A percentile compares a stretch with the other conserved stretches of the same genome.
Conservation (phyloP, 1,139 yeast species). For the Hanseniaspora sp. region DNA sequence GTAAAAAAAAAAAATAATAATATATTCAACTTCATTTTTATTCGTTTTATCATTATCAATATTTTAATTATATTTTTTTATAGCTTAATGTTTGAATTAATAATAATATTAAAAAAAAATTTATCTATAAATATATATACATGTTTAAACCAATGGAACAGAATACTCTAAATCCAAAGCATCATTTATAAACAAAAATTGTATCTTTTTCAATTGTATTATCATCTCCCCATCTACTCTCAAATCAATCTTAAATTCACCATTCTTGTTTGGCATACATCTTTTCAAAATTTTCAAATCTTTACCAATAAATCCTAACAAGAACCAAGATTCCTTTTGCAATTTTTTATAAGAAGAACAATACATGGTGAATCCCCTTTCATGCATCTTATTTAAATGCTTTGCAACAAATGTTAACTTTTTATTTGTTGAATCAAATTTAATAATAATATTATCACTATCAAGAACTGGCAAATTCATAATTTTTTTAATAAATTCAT, state of each 20-base stretch:
- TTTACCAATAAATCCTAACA: slow-evolving; percentile 44
- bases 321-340: slow-evolving; percentile 92
- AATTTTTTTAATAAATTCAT: slow-evolving; percentile 37
- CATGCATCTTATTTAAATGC: slow-evolving; percentile 47
- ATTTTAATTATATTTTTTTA: no score
- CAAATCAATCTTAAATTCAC: slow-evolving; percentile 40
- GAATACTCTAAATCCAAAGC: slow-evolving; percentile 46
- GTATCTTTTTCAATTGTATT: slow-evolving; percentile 31
- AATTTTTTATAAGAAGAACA: slow-evolving; percentile 78
- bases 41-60: no score
- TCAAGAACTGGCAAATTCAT: slow-evolving; percentile 38
- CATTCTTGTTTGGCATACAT: slow-evolving; percentile 46
- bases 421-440: slow-evolving; percentile 30
- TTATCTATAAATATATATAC: neutral
- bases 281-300: slow-evolving; percentile 55
- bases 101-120: neutral
- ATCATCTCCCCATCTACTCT: slow-evolving; percentile 40
- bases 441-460: slow-evolving; percentile 22
- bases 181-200: slow-evolving; percentile 50
- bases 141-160: slow-evolving; percentile 16
- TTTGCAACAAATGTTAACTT: slow-evolving; percentile 37
- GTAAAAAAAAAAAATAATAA: no score
- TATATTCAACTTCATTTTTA: no score
- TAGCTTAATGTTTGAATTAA: no score
- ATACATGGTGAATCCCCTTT: slow-evolving; percentile 52